Evolutionary conservation across 164 flowering plant species (phyloP).

Genomic region (Vitis vinifera): ASM3070453v1 NC_081816.1:14987501-14988000

Average conservation of each 20-base stretch:
- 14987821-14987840: slow-evolving; percentile 20
- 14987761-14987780: neutral
- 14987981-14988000: slow-evolving; percentile 2
- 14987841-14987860: slow-evolving; percentile 22
- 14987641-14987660: no score
- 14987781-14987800: slow-evolving; percentile 14
- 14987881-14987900: slow-evolving; percentile 23
- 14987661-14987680: no score
- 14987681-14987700: no score
- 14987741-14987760: slow-evolving; percentile 22
- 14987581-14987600: no score
- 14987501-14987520: no score
- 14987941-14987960: slow-evolving; percentile 24
- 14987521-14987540: no score
- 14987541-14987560: no score
- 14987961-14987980: slow-evolving; percentile 10
- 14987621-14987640: no score
- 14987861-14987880: slow-evolving; percentile 14
- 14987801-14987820: slow-evolving; percentile 15
- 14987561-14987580: no score
- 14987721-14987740: no score
- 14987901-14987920: slow-evolving; percentile 8
- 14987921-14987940: slow-evolving; percentile 14
- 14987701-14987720: no score
- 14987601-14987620: no score